A percentile compares a stretch with the other conserved stretches of the same genome.
Conservation (phyloP, 2,329 filamentous ascomycete species). For the Botryotinia calthae region DNA sequence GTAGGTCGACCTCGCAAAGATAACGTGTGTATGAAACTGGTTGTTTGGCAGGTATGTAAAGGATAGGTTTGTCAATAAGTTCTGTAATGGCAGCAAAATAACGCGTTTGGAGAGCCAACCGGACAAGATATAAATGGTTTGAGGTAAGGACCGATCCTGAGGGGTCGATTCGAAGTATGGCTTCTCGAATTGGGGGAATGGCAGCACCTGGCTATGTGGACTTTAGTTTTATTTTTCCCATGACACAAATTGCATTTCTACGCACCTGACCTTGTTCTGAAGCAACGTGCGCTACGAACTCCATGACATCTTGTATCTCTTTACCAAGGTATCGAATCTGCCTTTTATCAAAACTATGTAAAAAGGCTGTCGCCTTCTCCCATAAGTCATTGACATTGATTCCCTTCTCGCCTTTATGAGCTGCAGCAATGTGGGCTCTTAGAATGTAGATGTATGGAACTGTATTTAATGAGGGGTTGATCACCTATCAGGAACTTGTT, state of each 20-base stretch:
- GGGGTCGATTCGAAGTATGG: slow-evolving; percentile 65
- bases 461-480: slow-evolving; percentile 55
- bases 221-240: slow-evolving; percentile 22
- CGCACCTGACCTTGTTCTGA: slow-evolving; percentile 30
- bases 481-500: slow-evolving; percentile 29
- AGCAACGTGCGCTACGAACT: slow-evolving; percentile 37
- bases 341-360: slow-evolving; percentile 48
- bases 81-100: slow-evolving; percentile 54
- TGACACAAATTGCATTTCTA: background rate
- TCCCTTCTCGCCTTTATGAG: slow-evolving; percentile 37
- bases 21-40: slow-evolving; percentile 38
- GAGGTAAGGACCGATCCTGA: slow-evolving; percentile 64
- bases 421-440: slow-evolving; percentile 45
- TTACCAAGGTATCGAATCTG: slow-evolving; percentile 54
- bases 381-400: slow-evolving; percentile 43
- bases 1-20: slow-evolving; percentile 48
- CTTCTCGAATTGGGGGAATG: slow-evolving; percentile 39
- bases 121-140: slow-evolving; percentile 57
- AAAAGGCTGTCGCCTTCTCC: slow-evolving; percentile 45
- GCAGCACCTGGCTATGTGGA: slow-evolving; percentile 30
- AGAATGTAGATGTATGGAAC: slow-evolving; percentile 58
- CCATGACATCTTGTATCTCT: slow-evolving; percentile 47
- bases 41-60: slow-evolving; percentile 58
- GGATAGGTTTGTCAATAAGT: slow-evolving; percentile 63
- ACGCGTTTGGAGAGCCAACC: slow-evolving; percentile 54